These are phyloP conservation scores for Haberlea rhodopensis DNA, from an alignment of 257 asterid genomes.

Conservation along the genomic window DNA sequence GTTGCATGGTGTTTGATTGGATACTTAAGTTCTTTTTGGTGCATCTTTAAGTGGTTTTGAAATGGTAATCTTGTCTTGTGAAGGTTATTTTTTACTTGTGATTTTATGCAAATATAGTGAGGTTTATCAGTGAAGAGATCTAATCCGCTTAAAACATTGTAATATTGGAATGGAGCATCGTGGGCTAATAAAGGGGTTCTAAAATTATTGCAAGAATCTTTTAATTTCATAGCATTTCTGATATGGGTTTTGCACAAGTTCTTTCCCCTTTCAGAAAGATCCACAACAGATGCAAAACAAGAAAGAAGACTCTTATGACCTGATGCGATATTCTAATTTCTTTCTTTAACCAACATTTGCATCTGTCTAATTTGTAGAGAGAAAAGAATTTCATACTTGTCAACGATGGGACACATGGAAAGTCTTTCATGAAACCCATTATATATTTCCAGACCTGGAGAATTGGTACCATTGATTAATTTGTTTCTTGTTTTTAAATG, in stretches of 20 bases:
- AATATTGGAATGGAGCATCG: background rate
- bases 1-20: constrained; percentile 16
- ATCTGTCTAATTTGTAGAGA: constrained; percentile 52
- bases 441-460: constrained; percentile 90
- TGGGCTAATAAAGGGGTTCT: constrained; percentile 17
- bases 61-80: constrained; percentile 12
- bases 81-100: constrained; percentile 5
- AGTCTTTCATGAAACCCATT: constrained; percentile 68
- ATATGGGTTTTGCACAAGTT: constrained; percentile 7
- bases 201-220: constrained; percentile 7
- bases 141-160: constrained; percentile 6
- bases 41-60: constrained; percentile 4
- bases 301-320: constrained; percentile 6
- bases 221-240: constrained; percentile 7
- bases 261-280: constrained; percentile 8
- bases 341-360: constrained; percentile 17
- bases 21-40: constrained; percentile 8
- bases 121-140: constrained; percentile 4
- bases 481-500: constrained; percentile 21
- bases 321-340: constrained; percentile 19
- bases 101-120: constrained; percentile 11
- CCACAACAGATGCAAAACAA: constrained; percentile 14
- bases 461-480: constrained; percentile 52
- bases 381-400: constrained; percentile 58
- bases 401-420: constrained; percentile 54